phyloP scores from a whole-genome alignment of 192 early-diverging fungal species.

The Mortierella antarctica region DNA sequence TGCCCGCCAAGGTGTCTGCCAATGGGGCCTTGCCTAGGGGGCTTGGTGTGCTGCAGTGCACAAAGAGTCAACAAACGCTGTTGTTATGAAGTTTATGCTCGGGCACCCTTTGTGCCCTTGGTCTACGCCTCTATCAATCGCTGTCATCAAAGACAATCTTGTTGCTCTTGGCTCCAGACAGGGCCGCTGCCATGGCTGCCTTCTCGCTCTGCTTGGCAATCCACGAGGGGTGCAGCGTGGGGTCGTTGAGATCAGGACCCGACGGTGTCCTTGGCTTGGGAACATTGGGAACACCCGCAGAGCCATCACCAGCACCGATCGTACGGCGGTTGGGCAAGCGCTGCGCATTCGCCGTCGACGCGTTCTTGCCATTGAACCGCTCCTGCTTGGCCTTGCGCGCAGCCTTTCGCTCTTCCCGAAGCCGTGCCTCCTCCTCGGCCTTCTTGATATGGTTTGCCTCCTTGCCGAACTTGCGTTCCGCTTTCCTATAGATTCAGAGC shows the following conservation, averaged over 20 bases:
- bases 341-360: slow-evolving; percentile 42
- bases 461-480: slow-evolving; percentile 61
- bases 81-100: no score
- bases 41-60: no score
- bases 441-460: slow-evolving; percentile 70
- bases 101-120: background rate
- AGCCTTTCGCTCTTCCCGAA: slow-evolving; percentile 43
- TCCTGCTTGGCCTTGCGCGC: slow-evolving; percentile 33
- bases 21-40: no score
- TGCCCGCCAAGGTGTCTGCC: no score
- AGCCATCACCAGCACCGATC: slow-evolving; percentile 44
- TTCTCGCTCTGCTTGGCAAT: slow-evolving; percentile 51
- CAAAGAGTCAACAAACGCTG: no score
- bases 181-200: slow-evolving; percentile 50
- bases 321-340: slow-evolving; percentile 21
- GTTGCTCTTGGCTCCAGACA: slow-evolving; percentile 60
- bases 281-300: slow-evolving; percentile 4
- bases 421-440: slow-evolving; percentile 51
- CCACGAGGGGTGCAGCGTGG: slow-evolving; percentile 51
- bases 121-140: background rate
- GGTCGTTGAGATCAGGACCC: slow-evolving; percentile 43
- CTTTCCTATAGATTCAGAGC: slow-evolving; percentile 31
- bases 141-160: slow-evolving; percentile 62
- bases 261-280: slow-evolving; percentile 16
- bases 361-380: slow-evolving; percentile 32